Evolutionary conservation across 805 yeast genomes (phyloP).

Genomic region (Kockiozyma suomiensis): DNA sequence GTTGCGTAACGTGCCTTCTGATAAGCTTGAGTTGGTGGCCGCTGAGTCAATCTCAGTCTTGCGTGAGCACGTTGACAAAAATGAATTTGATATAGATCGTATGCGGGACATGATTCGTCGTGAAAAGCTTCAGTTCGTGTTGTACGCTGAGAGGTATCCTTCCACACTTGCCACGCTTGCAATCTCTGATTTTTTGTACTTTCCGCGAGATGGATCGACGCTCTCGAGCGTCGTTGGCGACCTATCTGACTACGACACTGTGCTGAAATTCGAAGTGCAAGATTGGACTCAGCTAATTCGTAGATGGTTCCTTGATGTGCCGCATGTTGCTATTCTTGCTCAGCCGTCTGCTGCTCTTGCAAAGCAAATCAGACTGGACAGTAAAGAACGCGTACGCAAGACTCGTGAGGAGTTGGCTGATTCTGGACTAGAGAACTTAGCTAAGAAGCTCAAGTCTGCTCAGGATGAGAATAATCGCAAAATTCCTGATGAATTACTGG

Average conservation of each 20-base stretch:
- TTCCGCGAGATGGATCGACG: not conserved
- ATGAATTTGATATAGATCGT: slow-evolving; percentile 62
- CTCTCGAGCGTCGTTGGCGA: slow-evolving; percentile 58
- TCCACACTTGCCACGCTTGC: slow-evolving; percentile 60
- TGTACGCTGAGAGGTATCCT: slow-evolving; percentile 38
- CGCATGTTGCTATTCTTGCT: slow-evolving; percentile 68
- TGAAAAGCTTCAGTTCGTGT: slow-evolving; percentile 56
- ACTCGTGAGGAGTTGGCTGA: slow-evolving; percentile 59
- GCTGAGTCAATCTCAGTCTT: slow-evolving; percentile 55
- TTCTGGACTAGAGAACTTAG: slow-evolving; percentile 59
- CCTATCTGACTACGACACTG: slow-evolving; percentile 60
- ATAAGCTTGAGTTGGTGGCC: slow-evolving; percentile 57
- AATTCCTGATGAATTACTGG: slow-evolving; percentile 69
- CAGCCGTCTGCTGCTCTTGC: slow-evolving; percentile 70
- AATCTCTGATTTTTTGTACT: slow-evolving; percentile 74
- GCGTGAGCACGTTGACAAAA: slow-evolving; percentile 51
- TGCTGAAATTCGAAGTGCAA: slow-evolving; percentile 61
- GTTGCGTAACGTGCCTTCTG: slow-evolving; percentile 62
- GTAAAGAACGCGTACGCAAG: slow-evolving; percentile 51
- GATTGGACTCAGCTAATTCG: slow-evolving; percentile 67
- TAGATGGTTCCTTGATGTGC: slow-evolving; percentile 58
- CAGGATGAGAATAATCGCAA: slow-evolving; percentile 68
- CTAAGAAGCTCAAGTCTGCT: slow-evolving; percentile 59
- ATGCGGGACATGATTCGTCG: slow-evolving; percentile 70
- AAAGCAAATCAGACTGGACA: slow-evolving; percentile 53